Conservation (phyloP, 306 rosid species). For the Acacia acuminata region DNA sequence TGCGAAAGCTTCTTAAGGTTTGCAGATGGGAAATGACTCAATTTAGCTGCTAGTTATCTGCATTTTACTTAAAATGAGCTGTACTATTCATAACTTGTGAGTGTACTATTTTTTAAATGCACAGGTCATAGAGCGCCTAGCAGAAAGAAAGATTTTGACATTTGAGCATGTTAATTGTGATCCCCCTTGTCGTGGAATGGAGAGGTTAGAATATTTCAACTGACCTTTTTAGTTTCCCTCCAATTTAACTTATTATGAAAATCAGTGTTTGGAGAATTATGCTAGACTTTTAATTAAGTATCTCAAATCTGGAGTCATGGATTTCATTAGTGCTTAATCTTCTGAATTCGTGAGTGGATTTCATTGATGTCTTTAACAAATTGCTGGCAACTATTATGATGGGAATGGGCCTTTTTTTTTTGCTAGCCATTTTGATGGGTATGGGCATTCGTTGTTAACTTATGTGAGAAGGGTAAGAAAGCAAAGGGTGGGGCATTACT, state of each 20-base stretch:
- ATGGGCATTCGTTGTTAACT: not conserved
- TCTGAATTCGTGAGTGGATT: conserved; percentile 10
- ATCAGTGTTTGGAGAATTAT: conserved; percentile 3
- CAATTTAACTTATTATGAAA: conserved; percentile 6
- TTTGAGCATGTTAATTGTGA: conserved; percentile 71
- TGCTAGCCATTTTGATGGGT: too few species aligned
- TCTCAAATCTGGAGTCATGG: conserved; percentile 4
- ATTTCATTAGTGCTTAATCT: conserved; percentile 2
- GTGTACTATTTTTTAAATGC: conserved; percentile 7
- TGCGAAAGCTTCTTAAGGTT: conserved; percentile 98
- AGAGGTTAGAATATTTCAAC: conserved; percentile 65
- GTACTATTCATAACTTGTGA: not conserved
- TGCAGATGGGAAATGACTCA: conserved; percentile 20
- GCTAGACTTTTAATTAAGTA: not conserved
- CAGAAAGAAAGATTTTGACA: conserved; percentile 71
- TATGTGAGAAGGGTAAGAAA: not conserved
- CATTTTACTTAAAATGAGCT: not conserved
- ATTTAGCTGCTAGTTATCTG: conserved; percentile 32
- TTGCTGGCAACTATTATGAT: not conserved
- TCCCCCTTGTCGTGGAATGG: conserved; percentile 95
- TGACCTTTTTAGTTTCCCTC: not conserved
- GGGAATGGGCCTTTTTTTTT: not conserved
- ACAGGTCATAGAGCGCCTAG: conserved; percentile 89
- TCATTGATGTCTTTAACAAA: conserved; percentile 19
- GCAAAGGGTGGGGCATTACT: not conserved